Percentiles rank a stretch among this genome's conserved stretches.
Conservation (phyloP, 176 grass and related monocot species). For the Lolium rigidum region DNA sequence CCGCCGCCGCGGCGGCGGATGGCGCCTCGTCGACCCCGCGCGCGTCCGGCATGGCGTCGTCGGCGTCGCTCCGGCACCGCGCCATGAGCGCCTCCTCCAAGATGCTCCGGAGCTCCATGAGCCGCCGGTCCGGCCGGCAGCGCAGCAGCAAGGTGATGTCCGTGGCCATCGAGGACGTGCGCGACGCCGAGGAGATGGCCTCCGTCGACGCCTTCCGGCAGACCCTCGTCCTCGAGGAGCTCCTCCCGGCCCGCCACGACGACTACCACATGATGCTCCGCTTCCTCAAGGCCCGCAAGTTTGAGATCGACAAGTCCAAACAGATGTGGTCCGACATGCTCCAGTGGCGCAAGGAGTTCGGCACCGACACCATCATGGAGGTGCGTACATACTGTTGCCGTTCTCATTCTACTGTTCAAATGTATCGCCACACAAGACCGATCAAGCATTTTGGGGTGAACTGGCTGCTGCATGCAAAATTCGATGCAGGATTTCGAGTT, state of each 20-base stretch:
- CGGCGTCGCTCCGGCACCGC: conserved; percentile 66
- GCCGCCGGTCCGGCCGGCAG: conserved; percentile 55
- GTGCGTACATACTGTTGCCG: background rate
- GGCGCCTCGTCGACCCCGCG: conserved; percentile 39
- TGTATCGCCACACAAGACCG: too few species aligned
- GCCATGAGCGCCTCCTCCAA: conserved; percentile 90
- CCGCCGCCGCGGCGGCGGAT: conserved; percentile 32
- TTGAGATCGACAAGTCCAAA: conserved; percentile 93
- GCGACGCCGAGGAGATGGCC: conserved; percentile 83
- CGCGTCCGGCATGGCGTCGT: conserved; percentile 22
- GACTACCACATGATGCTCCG: conserved; percentile 99
- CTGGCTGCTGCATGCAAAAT: too few species aligned
- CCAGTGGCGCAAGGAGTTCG: conserved; percentile 85
- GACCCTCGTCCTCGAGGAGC: conserved; percentile 91
- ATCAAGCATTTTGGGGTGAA: too few species aligned
- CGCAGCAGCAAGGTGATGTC: conserved; percentile 99
- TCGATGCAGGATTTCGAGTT: conserved; percentile 63
- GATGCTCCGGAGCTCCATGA: conserved; percentile 76
- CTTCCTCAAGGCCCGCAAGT: conserved; percentile 82
- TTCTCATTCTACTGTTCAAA: too few species aligned
- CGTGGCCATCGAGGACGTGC: conserved; percentile 90
- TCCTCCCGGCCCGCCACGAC: conserved; percentile 90
- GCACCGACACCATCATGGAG: conserved; percentile 76
- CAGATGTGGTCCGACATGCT: conserved; percentile 96
- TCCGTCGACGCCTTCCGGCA: conserved; percentile 96